Conservation (phyloP, 176 grass and related monocot species). For the Otatea glauca region DNA sequence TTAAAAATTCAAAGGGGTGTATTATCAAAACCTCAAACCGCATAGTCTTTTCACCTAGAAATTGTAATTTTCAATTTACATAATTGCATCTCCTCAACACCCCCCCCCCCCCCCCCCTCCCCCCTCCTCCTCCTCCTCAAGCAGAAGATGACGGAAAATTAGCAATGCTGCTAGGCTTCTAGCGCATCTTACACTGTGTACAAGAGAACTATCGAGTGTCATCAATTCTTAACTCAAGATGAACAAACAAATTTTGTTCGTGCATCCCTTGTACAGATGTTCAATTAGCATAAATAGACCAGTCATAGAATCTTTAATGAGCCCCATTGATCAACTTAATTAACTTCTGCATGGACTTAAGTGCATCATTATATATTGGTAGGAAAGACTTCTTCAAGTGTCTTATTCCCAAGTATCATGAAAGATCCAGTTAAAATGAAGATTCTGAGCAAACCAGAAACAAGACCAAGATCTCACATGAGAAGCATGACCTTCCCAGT, state of each 20-base stretch:
- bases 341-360: slow-evolving; percentile 23
- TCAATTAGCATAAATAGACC: slow-evolving; percentile 3
- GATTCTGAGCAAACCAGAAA: slow-evolving; percentile 50
- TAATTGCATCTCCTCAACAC: background rate
- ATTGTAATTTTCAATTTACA: slow-evolving; percentile 3
- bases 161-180: slow-evolving; percentile 12
- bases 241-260: background rate
- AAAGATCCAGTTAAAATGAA: slow-evolving; percentile 32
- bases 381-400: slow-evolving; percentile 3
- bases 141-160: background rate
- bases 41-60: slow-evolving; percentile 5
- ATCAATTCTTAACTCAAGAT: slow-evolving; percentile 15
- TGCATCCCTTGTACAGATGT: background rate
- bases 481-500: slow-evolving; percentile 65
- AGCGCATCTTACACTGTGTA: background rate
- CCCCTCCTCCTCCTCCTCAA: slow-evolving; percentile 9
- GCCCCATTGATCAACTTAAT: background rate
- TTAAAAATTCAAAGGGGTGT: slow-evolving; percentile 8
- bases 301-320: slow-evolving; percentile 17
- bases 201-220: slow-evolving; percentile 8
- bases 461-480: slow-evolving; percentile 61
- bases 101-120: no score
- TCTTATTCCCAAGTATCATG: slow-evolving; percentile 14
- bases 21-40: slow-evolving; percentile 7
- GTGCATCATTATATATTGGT: slow-evolving; percentile 1